Evolutionary conservation across 2,329 filamentous ascomycete species (phyloP).

Genomic region (Exophiala lecanii-corni): DNA sequence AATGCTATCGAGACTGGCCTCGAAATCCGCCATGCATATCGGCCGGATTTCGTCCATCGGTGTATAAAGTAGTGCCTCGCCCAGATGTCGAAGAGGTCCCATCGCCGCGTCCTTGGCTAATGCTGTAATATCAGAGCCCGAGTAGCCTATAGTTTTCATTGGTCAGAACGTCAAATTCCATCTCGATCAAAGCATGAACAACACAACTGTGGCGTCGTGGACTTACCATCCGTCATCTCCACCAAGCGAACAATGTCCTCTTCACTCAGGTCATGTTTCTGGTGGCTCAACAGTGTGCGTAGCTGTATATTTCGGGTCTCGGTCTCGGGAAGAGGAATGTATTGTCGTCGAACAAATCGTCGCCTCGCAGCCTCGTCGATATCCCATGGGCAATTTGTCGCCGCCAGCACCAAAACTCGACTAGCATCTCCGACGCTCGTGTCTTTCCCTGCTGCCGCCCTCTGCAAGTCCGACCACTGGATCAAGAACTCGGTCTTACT

Average conservation of each 20-base stretch:
- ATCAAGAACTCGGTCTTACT: constrained; percentile 99
- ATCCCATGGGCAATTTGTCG: constrained; percentile 94
- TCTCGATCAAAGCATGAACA: too few relatives aligned
- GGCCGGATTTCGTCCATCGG: constrained; percentile 90
- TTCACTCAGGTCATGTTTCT: constrained; percentile 74
- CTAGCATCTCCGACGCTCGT: constrained; percentile 64
- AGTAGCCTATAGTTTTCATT: constrained; percentile 91
- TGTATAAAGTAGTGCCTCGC: constrained; percentile 84
- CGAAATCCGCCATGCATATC: constrained; percentile 77
- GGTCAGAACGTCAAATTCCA: too few relatives aligned
- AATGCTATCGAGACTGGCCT: constrained; percentile 77
- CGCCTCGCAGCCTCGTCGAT: constrained; percentile 93
- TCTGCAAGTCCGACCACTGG: constrained; percentile 91
- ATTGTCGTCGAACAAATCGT: constrained; percentile 87
- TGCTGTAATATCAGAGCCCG: constrained; percentile 92
- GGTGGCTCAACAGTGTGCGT: constrained; percentile 72
- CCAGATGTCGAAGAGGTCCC: constrained; percentile 85
- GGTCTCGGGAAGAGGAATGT: constrained; percentile 87
- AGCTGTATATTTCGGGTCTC: constrained; percentile 76
- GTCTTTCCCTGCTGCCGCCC: constrained; percentile 78
- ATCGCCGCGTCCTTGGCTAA: constrained; percentile 97
- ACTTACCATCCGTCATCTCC: constrained; percentile 73
- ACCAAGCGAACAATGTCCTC: constrained; percentile 71
- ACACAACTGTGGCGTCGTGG: background rate
- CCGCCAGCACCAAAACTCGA: constrained; percentile 85